Evolutionary conservation across 352 stramenopile genomes (phyloP).

Genomic region (Globisporangium okanoganense): DNA sequence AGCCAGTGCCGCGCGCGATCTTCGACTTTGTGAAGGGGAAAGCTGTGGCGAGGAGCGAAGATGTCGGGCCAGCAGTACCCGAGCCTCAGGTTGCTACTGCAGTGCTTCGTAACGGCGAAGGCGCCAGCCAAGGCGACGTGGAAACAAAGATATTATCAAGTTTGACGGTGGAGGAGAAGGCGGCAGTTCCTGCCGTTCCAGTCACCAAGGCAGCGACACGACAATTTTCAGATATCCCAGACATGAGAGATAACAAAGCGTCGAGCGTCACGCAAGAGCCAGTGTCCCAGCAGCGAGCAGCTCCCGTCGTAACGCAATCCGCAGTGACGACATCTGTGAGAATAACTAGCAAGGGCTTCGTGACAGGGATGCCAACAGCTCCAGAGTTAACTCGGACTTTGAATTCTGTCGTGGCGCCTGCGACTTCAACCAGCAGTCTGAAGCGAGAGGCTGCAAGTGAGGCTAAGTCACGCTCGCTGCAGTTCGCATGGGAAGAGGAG

Average conservation of each 20-base stretch:
- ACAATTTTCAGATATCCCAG: neutral
- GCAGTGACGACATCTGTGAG: neutral
- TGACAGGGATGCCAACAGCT: neutral
- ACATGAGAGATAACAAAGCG: neutral
- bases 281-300: neutral
- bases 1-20: conserved; percentile 42
- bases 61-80: neutral
- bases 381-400: neutral
- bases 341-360: neutral
- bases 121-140: neutral
- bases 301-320: neutral
- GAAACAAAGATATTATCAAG: neutral
- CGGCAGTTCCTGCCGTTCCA: neutral
- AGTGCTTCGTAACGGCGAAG: neutral
- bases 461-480: neutral
- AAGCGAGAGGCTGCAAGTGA: neutral
- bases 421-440: neutral
- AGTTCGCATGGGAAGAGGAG: conserved; percentile 13
- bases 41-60: conserved; percentile 4
- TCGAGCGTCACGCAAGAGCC: neutral
- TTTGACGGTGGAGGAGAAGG: neutral
- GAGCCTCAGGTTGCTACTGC: neutral
- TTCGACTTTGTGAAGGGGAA: conserved; percentile 17
- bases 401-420: neutral
- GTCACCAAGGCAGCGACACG: neutral